A percentile compares a stretch with the other conserved stretches of the same genome.
phyloP scores from a whole-genome alignment of 2,329 filamentous ascomycete species.

The Fusarium stilboides region DNA sequence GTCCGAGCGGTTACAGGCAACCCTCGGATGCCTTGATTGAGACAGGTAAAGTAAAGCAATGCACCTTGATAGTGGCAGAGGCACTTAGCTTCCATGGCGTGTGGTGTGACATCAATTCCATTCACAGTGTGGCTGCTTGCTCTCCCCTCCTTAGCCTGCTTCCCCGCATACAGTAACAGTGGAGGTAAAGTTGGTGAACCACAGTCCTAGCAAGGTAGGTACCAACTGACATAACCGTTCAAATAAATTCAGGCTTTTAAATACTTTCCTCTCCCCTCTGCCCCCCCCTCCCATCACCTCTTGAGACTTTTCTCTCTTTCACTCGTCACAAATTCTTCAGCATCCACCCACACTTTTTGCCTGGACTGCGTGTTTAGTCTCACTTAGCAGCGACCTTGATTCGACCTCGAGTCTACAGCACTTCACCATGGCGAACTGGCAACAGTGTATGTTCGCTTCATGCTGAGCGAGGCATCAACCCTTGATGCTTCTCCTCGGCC shows the following conservation, averaged over 20 bases:
- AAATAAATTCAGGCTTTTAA: conserved; percentile 38
- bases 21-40: not conserved
- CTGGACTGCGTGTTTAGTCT: conserved; percentile 1
- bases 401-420: conserved; percentile 7
- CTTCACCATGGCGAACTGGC: conserved; percentile 52
- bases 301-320: conserved; percentile 15
- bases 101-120: conserved; percentile 45
- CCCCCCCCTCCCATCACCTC: not conserved
- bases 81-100: conserved; percentile 9
- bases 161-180: conserved; percentile 42
- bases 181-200: too few relatives aligned
- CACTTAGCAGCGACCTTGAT: conserved; percentile 3
- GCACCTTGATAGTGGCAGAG: conserved; percentile 1
- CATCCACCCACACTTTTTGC: conserved; percentile 11
- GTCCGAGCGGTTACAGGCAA: not conserved
- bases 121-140: conserved; percentile 31
- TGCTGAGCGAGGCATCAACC: too few relatives aligned
- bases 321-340: conserved; percentile 19
- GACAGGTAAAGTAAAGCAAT: not conserved
- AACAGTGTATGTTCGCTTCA: conserved; percentile 46
- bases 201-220: not conserved
- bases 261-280: conserved; percentile 42
- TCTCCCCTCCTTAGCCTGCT: conserved; percentile 27
- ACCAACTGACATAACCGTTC: conserved; percentile 10
- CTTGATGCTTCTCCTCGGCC: not conserved